Evolutionary conservation across 2,329 filamentous ascomycete genomes (phyloP), one percentile per base, ranked within the genome.

Genomic region (Chaetomium strumarium): DNA sequence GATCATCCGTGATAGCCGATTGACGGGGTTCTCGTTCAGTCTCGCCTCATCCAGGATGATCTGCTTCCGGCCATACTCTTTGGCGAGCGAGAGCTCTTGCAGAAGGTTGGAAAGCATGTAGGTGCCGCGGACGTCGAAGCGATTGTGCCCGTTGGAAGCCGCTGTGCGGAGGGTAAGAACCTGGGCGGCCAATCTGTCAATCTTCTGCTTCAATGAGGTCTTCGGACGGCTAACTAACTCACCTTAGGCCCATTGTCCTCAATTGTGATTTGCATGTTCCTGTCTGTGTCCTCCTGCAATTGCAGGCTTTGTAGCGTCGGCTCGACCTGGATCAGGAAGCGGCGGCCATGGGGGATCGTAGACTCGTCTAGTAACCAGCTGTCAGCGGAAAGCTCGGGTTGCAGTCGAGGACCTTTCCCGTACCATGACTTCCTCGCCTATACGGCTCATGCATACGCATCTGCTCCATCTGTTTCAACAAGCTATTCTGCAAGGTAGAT

Each of bases 91-190:
- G 60, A 99, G 80, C 72, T 99, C 93, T 71, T 99, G 93, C 38
- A 97, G 78, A 42, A 97, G 81, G 68, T 97, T 99, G 57, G 92
- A 96, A 54, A 99, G 80, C 86, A 95, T 95, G 70, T 99, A 99
- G 31, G 90, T 97, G 63, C 93, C 93, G 59, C 92, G 87, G 57
- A 99, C 82, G 66, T 97, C 91, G 69, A 92, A 90, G 58, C 84
- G 84, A 65, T 91, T 92, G 73, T 88, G 83, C 39, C 91, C 92
- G 61, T 87, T 89, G 34, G 91, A 96, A 19, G 81, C 85, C 29
- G 88, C 86, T 3, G 92, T 96, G 58, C 90, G 87, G 36, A 97
- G 75, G 36, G 87, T 85, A 50, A 96, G 79, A 42, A 90, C 85
- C 86, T 88, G 60, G 8, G 7, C 6, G 8, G 33, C 3, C 19